Conservation (phyloP, 2,329 filamentous ascomycete species). For the Ascochyta clinopodiicola region DNA sequence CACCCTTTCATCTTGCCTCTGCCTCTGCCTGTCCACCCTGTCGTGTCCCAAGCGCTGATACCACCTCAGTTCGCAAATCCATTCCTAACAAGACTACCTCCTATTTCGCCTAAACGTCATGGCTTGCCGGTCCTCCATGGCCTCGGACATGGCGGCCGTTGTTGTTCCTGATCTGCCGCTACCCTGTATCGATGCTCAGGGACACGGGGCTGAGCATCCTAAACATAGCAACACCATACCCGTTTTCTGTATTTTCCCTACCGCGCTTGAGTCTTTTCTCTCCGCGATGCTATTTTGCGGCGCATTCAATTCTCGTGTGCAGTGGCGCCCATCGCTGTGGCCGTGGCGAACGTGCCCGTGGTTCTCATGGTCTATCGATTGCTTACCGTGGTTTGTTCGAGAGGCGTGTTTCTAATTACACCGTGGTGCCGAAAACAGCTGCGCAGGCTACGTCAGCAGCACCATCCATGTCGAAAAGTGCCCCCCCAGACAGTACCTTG, state of each 20-base stretch:
- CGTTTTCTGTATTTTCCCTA: constrained; percentile 24
- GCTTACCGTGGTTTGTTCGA: neutral
- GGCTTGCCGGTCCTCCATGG: constrained; percentile 18
- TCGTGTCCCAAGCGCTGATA: constrained; percentile 18
- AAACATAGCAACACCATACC: constrained; percentile 44
- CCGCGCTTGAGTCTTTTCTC: constrained; percentile 20
- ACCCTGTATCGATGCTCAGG: constrained; percentile 31
- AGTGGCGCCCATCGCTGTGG: constrained; percentile 17
- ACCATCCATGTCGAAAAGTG: constrained; percentile 3
- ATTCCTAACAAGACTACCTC: constrained; percentile 26
- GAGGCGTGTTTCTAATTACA: constrained; percentile 14
- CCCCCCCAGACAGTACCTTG: neutral
- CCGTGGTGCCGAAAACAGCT: constrained; percentile 7
- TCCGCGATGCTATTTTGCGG: constrained; percentile 24
- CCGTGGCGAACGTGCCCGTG: constrained; percentile 1
- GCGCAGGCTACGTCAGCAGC: constrained; percentile 16
- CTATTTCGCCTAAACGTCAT: constrained; percentile 39
- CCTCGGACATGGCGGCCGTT: constrained; percentile 27
- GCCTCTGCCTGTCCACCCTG: neutral
- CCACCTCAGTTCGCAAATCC: constrained; percentile 23
- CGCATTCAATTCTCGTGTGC: constrained; percentile 22
- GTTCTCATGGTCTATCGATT: neutral
- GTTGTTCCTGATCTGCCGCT: constrained; percentile 42
- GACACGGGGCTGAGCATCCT: constrained; percentile 41
- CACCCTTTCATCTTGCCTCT: constrained; percentile 21